Conservation (phyloP, 257 asterid genomes). For the Craterostigma plantagineum region DNA sequence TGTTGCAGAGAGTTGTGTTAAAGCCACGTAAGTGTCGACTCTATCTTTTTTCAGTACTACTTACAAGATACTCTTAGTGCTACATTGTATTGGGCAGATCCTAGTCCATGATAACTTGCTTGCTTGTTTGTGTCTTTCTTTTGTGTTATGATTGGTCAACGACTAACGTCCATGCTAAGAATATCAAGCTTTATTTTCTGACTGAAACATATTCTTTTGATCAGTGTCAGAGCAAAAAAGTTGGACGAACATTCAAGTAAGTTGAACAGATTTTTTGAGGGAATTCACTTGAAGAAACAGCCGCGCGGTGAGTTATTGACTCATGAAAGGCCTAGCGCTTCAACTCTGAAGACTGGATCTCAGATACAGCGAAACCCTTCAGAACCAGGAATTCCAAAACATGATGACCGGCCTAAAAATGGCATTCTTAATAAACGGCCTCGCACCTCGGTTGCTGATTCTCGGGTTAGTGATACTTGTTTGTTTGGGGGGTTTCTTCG, state of each 20-base stretch:
- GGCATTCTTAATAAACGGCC: slow-evolving; percentile 58
- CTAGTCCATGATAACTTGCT: slow-evolving; percentile 2
- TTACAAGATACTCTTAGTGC: background rate
- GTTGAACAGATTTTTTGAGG: slow-evolving; percentile 42
- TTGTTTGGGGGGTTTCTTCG: slow-evolving; percentile 12
- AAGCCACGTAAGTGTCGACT: slow-evolving; percentile 67
- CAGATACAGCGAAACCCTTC: slow-evolving; percentile 57
- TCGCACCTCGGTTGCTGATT: slow-evolving; percentile 69
- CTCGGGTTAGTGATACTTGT: slow-evolving; percentile 54
- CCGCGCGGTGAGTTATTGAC: slow-evolving; percentile 35
- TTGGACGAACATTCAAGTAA: slow-evolving; percentile 55
- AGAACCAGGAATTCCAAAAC: slow-evolving; percentile 34
- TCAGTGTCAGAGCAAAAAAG: slow-evolving; percentile 68
- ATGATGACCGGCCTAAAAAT: slow-evolving; percentile 76
- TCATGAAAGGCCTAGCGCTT: slow-evolving; percentile 57
- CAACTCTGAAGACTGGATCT: slow-evolving; percentile 52
- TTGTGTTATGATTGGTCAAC: background rate
- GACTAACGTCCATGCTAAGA: too few relatives aligned
- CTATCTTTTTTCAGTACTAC: too few relatives aligned
- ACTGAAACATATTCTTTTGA: slow-evolving; percentile 14
- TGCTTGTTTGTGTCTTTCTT: background rate
- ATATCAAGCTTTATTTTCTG: background rate
- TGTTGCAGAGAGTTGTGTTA: slow-evolving; percentile 39
- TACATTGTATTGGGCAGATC: background rate
- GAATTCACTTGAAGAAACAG: slow-evolving; percentile 49